Conservation (phyloP, 2,329 filamentous ascomycete genomes). For the Pseudogymnoascus sp. region DNA sequence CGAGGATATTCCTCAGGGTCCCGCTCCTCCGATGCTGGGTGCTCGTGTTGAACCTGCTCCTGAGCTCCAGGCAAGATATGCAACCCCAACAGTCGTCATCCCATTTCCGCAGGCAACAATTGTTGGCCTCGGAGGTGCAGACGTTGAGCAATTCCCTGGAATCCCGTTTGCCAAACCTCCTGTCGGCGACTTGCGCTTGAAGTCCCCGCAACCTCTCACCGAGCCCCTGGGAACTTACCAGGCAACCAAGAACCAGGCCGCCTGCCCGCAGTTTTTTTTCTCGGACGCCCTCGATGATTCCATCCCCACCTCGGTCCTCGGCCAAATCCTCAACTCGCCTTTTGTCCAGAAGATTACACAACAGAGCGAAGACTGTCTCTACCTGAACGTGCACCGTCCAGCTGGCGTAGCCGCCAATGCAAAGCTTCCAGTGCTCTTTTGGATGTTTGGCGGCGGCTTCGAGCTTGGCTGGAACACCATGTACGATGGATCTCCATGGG, state of each 20-base stretch:
- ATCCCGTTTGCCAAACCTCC: conserved; percentile 70
- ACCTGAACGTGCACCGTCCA: conserved; percentile 49
- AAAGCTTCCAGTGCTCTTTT: conserved; percentile 59
- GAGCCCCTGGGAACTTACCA: conserved; percentile 50
- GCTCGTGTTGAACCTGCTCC: background rate
- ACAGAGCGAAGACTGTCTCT: conserved; percentile 56
- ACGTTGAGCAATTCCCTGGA: conserved; percentile 60
- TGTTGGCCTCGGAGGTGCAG: conserved; percentile 13
- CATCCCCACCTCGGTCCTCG: conserved; percentile 33
- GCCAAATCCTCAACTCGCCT: conserved; percentile 43
- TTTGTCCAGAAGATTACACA: conserved; percentile 47
- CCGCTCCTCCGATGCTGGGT: background rate
- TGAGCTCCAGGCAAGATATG: background rate
- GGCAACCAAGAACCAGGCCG: conserved; percentile 46
- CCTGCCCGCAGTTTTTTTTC: conserved; percentile 66
- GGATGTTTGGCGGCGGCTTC: conserved; percentile 63
- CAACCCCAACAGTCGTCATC: conserved; percentile 17
- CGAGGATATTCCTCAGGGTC: background rate
- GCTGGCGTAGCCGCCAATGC: conserved; percentile 42
- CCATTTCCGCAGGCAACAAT: conserved; percentile 19
- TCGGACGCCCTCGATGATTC: conserved; percentile 36
- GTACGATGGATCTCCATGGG: conserved; percentile 43
- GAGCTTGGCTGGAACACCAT: conserved; percentile 42
- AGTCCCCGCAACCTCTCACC: conserved; percentile 54
- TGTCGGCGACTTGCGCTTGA: conserved; percentile 55